These are phyloP conservation scores for Russula earlei DNA, from an alignment of 768 basidiomycete genomes.

Conservation along the genomic window DNA sequence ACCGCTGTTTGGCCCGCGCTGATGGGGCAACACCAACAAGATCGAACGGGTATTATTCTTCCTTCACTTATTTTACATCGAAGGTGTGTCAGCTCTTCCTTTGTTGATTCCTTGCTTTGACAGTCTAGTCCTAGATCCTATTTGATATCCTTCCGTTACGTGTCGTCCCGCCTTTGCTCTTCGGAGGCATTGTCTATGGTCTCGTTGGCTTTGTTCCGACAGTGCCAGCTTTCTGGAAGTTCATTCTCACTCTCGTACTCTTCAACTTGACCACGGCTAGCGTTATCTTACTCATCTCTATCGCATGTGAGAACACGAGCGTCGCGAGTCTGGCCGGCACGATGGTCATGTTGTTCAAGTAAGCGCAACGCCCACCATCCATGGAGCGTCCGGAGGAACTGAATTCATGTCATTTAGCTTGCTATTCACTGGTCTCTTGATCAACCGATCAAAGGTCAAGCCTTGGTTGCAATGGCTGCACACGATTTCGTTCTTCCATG, in stretches of 20 bases:
- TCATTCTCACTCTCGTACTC: constrained; percentile 88
- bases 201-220: constrained; percentile 91
- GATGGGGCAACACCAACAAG: constrained; percentile 32
- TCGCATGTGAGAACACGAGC: constrained; percentile 76
- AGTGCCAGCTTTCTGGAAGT: constrained; percentile 93
- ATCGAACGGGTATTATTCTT: constrained; percentile 95
- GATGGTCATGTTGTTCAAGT: constrained; percentile 98
- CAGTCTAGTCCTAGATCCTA: constrained; percentile 47
- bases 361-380: constrained; percentile 27
- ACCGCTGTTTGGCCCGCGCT: not conserved
- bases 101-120: not conserved
- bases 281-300: constrained; percentile 83
- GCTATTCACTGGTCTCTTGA: constrained; percentile 88
- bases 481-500: constrained; percentile 95
- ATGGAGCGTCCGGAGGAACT: not conserved
- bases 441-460: constrained; percentile 83
- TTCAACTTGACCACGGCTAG: constrained; percentile 96
- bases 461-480: constrained; percentile 75
- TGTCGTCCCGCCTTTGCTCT: constrained; percentile 89
- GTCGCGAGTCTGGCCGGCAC: constrained; percentile 94
- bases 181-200: constrained; percentile 92
- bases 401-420: constrained; percentile 41
- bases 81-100: constrained; percentile 42
- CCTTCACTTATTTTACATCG: constrained; percentile 92
- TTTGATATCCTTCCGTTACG: constrained; percentile 95